phyloP scores from a whole-genome alignment of 1,284 basidiomycete species.

The Sanguinoderma infundibulare region DNA sequence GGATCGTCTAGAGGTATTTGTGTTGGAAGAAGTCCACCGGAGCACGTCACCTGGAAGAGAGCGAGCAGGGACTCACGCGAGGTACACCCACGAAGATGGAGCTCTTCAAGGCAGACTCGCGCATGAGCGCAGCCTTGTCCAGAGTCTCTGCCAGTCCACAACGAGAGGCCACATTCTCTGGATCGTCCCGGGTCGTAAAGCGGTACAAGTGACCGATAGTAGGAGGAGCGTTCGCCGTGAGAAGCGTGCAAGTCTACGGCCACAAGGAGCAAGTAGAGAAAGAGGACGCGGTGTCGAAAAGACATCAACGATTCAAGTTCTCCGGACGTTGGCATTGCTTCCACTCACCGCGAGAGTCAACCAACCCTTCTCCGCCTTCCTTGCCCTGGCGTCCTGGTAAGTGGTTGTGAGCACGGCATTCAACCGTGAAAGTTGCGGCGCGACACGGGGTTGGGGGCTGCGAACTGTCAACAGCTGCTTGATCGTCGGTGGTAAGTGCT shows the following conservation, averaged over 20 bases:
- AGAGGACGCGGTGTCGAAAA: background rate
- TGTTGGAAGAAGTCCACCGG: background rate
- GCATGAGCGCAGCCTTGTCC: constrained; percentile 82
- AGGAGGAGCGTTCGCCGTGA: constrained; percentile 84
- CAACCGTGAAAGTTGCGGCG: constrained; percentile 60
- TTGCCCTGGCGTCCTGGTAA: constrained; percentile 62
- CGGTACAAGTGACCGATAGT: constrained; percentile 81
- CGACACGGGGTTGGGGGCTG: constrained; percentile 63
- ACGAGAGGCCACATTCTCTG: constrained; percentile 46
- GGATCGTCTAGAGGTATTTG: constrained; percentile 66
- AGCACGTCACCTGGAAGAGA: no score
- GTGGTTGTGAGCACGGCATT: constrained; percentile 62
- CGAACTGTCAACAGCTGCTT: constrained; percentile 78
- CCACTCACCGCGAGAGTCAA: constrained; percentile 74
- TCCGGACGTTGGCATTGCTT: background rate
- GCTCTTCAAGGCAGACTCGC: constrained; percentile 94
- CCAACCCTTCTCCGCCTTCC: constrained; percentile 80
- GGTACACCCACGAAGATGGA: constrained; percentile 93
- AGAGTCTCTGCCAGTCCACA: constrained; percentile 55
- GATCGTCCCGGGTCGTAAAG: constrained; percentile 64
- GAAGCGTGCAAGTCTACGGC: constrained; percentile 76
- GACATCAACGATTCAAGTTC: background rate
- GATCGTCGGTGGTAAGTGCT: constrained; percentile 53
- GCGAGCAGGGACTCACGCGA: constrained; percentile 56
- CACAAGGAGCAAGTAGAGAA: background rate